Evolutionary conservation across 2,329 filamentous ascomycete species (phyloP).

Genomic region (Thielaviopsis ethacetica): DNA sequence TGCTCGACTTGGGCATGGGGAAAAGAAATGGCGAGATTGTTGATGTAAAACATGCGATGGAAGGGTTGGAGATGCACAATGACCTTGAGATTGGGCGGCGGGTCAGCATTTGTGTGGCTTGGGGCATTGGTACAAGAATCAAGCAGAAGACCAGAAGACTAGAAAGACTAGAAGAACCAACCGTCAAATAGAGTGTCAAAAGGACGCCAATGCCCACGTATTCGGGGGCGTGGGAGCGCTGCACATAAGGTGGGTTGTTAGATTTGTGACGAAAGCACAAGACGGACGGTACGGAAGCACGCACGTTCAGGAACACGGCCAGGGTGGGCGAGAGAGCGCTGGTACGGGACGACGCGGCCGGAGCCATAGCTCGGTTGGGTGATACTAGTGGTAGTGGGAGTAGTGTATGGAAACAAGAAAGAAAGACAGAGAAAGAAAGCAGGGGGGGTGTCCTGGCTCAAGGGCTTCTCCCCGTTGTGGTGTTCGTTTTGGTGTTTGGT

Average conservation of each 20-base stretch:
- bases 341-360: not conserved
- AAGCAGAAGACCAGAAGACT: too few relatives aligned
- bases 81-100: not conserved
- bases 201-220: slow-evolving; percentile 65
- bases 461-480: too few relatives aligned
- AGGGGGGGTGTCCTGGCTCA: too few relatives aligned
- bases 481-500: too few relatives aligned
- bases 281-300: not conserved
- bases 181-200: slow-evolving; percentile 48
- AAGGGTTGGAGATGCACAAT: slow-evolving; percentile 63
- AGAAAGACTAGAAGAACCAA: slow-evolving; percentile 23
- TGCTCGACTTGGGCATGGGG: slow-evolving; percentile 74
- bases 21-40: slow-evolving; percentile 69
- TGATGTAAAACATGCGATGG: slow-evolving; percentile 84
- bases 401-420: too few relatives aligned
- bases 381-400: too few relatives aligned
- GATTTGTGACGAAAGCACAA: not conserved
- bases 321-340: not conserved
- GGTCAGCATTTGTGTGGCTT: not conserved
- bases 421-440: too few relatives aligned
- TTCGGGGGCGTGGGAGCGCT: slow-evolving; percentile 76
- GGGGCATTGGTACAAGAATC: not conserved
- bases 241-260: not conserved
- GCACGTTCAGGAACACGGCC: not conserved
- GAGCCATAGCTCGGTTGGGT: not conserved